A percentile compares a stretch with the other conserved stretches of the same genome.
These are phyloP conservation scores for Pseudotsuga menziesii DNA, from an alignment of 75 land plant genomes.

Conservation along the genomic window DNA sequence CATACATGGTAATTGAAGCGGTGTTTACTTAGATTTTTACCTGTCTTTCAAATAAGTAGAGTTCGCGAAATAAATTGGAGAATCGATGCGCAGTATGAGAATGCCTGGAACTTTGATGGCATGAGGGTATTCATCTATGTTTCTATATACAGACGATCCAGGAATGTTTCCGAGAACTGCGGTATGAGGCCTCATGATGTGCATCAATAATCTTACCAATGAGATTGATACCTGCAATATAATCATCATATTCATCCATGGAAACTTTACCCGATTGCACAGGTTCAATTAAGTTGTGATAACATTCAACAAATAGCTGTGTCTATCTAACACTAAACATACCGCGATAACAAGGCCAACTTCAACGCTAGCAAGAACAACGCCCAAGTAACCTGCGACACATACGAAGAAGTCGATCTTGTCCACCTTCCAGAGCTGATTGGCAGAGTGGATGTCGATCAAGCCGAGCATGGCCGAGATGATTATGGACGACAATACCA, in stretches of 20 bases:
- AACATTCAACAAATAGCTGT: no score
- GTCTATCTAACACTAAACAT: neutral
- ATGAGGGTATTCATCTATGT: slow-evolving; percentile 5
- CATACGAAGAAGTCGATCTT: slow-evolving; percentile 75
- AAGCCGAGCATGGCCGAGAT: slow-evolving; percentile 73
- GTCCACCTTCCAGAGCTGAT: slow-evolving; percentile 68
- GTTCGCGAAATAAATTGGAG: slow-evolving; percentile 7
- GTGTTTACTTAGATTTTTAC: neutral
- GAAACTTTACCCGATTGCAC: neutral
- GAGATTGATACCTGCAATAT: slow-evolving; percentile 9
- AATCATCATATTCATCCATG: neutral
- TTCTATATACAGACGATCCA: slow-evolving; percentile 12
- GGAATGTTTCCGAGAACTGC: slow-evolving; percentile 4
- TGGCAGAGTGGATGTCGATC: slow-evolving; percentile 57
- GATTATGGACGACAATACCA: slow-evolving; percentile 71
- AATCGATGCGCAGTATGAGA: slow-evolving; percentile 7
- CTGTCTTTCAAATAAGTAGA: slow-evolving; percentile 9
- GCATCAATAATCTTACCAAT: slow-evolving; percentile 12
- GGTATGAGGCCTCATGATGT: slow-evolving; percentile 12
- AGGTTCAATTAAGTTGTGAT: no score
- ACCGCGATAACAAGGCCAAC: slow-evolving; percentile 71
- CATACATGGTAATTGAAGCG: no score
- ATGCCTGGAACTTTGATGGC: slow-evolving; percentile 6
- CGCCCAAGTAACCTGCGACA: slow-evolving; percentile 74
- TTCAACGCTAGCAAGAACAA: slow-evolving; percentile 62